Evolutionary conservation across 2,329 filamentous ascomycete genomes (phyloP).

Genomic region (Trichoderma aggressivum): DNA sequence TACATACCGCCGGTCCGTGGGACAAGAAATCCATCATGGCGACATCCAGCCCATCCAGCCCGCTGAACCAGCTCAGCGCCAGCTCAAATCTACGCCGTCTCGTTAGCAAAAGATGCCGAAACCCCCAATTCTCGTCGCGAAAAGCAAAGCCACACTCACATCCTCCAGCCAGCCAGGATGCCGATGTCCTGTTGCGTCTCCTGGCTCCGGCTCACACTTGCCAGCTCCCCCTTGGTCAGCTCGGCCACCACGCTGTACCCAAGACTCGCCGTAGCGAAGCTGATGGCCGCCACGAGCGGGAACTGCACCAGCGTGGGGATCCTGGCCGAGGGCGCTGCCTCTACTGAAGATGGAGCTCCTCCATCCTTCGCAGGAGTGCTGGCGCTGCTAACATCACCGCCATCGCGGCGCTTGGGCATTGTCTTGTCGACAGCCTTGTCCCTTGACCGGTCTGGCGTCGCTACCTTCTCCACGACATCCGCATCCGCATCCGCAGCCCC

Average conservation of each 20-base stretch:
- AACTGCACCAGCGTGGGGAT: slow-evolving; percentile 41
- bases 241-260: slow-evolving; percentile 61
- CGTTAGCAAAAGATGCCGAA: background rate
- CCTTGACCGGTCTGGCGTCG: background rate
- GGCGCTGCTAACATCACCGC: background rate
- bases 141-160: slow-evolving; percentile 53
- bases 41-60: slow-evolving; percentile 71
- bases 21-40: slow-evolving; percentile 65
- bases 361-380: background rate
- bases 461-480: background rate
- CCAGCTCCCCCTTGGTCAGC: slow-evolving; percentile 63
- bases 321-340: background rate
- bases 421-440: slow-evolving; percentile 1
- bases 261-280: slow-evolving; percentile 59
- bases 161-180: slow-evolving; percentile 50
- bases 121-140: background rate
- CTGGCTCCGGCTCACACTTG: slow-evolving; percentile 60
- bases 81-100: slow-evolving; percentile 57
- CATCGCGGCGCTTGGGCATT: background rate
- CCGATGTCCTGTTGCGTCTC: slow-evolving; percentile 61
- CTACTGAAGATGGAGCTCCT: background rate
- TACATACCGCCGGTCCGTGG: slow-evolving; percentile 63
- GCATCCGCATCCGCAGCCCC: background rate
- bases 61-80: slow-evolving; percentile 67
- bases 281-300: slow-evolving; percentile 51